Conservation (phyloP, 2,329 filamentous ascomycete genomes). For the Aspergillus pseudoviridinutans region DNA sequence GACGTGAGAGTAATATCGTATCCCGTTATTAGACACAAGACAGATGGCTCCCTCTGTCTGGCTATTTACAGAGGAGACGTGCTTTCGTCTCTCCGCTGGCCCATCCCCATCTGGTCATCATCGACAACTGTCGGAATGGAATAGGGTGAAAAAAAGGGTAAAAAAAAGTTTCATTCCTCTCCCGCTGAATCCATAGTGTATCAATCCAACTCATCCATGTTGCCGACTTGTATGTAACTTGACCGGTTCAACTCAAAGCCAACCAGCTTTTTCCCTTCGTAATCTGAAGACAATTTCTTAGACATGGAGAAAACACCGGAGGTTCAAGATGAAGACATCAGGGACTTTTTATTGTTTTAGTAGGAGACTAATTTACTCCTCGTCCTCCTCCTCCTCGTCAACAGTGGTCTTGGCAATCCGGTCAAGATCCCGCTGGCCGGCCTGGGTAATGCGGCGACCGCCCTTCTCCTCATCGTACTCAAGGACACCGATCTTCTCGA, state of each 20-base stretch:
- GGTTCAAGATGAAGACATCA: conserved; percentile 14
- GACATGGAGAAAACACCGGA: conserved; percentile 4
- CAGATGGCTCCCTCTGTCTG: no score
- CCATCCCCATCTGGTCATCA: not conserved
- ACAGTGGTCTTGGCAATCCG: conserved; percentile 75
- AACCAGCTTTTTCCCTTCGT: not conserved
- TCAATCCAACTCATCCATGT: not conserved
- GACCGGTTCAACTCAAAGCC: not conserved
- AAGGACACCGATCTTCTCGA: conserved; percentile 98
- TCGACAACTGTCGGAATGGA: not conserved
- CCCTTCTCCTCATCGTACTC: conserved; percentile 99
- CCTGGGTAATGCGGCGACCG: conserved; percentile 96
- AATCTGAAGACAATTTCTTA: not conserved
- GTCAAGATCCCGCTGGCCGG: conserved; percentile 98
- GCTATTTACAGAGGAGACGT: no score
- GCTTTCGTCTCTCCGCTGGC: not conserved
- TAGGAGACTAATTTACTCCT: conserved; percentile 38
- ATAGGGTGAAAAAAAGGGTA: not conserved
- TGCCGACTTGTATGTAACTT: not conserved
- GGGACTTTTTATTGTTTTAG: conserved; percentile 25
- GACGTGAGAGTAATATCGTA: not conserved
- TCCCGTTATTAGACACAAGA: not conserved
- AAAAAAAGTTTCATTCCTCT: not conserved
- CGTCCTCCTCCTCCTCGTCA: conserved; percentile 44
- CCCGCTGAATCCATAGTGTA: not conserved